Conservation (phyloP, 2,329 filamentous ascomycete species). For the Pseudonectria buxi region DNA sequence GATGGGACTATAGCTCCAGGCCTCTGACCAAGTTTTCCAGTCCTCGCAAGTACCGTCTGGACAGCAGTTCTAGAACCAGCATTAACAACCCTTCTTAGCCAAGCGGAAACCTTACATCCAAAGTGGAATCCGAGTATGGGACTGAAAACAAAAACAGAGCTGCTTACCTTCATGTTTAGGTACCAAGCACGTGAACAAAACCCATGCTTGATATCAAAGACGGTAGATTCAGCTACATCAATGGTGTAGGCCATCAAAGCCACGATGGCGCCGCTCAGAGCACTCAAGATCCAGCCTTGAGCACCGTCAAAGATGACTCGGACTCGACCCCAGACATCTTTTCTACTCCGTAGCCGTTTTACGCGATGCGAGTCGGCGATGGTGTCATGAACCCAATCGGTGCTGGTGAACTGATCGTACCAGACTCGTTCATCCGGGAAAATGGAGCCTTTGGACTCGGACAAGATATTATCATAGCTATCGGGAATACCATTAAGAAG, state of each 20-base stretch:
- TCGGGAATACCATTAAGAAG: conserved; percentile 56
- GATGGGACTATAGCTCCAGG: conserved; percentile 37
- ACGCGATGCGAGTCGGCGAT: conserved; percentile 90
- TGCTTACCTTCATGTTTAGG: conserved; percentile 57
- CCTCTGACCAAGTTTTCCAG: conserved; percentile 51
- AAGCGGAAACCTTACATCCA: no score
- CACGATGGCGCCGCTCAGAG: conserved; percentile 78
- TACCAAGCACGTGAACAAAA: conserved; percentile 72
- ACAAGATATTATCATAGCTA: conserved; percentile 46
- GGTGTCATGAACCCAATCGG: conserved; percentile 96
- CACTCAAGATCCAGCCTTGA: conserved; percentile 92
- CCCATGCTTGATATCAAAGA: conserved; percentile 89
- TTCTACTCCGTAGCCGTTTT: conserved; percentile 72
- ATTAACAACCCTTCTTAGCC: no score
- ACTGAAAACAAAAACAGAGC: background rate
- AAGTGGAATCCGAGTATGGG: background rate
- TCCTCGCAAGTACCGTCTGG: conserved; percentile 49
- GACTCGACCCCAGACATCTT: conserved; percentile 76
- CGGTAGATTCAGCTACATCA: conserved; percentile 74
- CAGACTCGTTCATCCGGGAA: conserved; percentile 82
- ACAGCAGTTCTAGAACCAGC: conserved; percentile 40
- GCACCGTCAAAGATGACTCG: conserved; percentile 73
- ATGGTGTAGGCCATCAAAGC: conserved; percentile 83
- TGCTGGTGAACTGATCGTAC: conserved; percentile 98
- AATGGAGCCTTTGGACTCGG: conserved; percentile 58